A percentile compares a stretch with the other conserved stretches of the same genome.
These are phyloP conservation scores for Debaryomyces prosopidis DNA, from an alignment of 805 yeast genomes.

Conservation along the genomic window DNA sequence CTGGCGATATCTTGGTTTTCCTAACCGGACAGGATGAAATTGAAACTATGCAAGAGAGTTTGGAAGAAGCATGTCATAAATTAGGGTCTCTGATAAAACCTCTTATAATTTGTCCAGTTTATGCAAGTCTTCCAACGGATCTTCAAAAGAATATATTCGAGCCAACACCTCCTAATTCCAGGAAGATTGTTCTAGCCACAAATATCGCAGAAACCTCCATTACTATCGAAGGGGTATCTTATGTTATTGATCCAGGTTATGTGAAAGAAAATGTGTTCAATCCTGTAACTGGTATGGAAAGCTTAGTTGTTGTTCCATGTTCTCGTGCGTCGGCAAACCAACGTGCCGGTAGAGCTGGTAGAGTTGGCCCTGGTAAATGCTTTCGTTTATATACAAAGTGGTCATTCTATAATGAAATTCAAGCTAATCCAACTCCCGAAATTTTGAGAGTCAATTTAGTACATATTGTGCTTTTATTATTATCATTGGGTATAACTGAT, in stretches of 20 bases:
- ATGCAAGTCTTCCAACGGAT: conserved; percentile 87
- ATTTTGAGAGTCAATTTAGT: conserved; percentile 83
- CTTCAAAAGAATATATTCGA: conserved; percentile 80
- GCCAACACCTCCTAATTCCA: conserved; percentile 72
- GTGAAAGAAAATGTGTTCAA: conserved; percentile 46
- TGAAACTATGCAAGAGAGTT: conserved; percentile 72
- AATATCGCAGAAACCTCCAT: conserved; percentile 70
- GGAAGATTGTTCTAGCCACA: conserved; percentile 92
- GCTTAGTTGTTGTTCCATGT: conserved; percentile 46
- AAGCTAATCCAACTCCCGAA: conserved; percentile 83
- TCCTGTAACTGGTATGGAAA: conserved; percentile 45
- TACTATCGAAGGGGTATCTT: conserved; percentile 44
- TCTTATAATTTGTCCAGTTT: conserved; percentile 79
- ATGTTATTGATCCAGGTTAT: conserved; percentile 46
- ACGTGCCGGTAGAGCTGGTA: conserved; percentile 49
- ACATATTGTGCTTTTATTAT: conserved; percentile 69
- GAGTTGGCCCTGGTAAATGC: conserved; percentile 49
- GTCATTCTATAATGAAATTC: conserved; percentile 76
- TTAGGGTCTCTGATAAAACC: conserved; percentile 62
- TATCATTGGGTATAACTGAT: conserved; percentile 85
- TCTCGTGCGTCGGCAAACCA: conserved; percentile 48
- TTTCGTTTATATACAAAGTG: conserved; percentile 84
- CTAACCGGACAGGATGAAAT: conserved; percentile 97
- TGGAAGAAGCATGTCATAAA: conserved; percentile 63
- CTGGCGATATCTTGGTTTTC: conserved; percentile 88